phyloP scores from a whole-genome alignment of 2,329 filamentous ascomycete species.

The Epichloe uncinata region DNA sequence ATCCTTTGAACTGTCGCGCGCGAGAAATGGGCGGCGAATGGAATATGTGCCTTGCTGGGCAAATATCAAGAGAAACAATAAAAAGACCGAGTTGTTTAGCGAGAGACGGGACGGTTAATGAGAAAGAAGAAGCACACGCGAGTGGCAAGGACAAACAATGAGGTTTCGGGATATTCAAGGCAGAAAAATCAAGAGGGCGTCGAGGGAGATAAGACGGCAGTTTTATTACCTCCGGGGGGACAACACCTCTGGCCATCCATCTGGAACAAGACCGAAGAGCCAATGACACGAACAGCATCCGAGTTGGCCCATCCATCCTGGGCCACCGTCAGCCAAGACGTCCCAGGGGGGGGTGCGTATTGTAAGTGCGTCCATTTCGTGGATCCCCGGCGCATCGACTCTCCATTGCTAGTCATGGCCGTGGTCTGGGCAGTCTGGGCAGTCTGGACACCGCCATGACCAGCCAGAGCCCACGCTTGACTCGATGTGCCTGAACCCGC shows the following conservation, averaged over 20 bases:
- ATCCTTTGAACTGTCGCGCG: neutral
- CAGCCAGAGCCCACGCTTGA: neutral
- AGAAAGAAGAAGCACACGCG: neutral
- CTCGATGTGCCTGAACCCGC: neutral
- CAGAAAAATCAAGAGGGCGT: neutral
- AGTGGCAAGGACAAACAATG: neutral
- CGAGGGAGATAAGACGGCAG: neutral
- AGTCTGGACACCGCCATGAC: neutral
- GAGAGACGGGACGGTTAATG: neutral
- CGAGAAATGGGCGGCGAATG: neutral
- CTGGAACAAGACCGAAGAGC: neutral
- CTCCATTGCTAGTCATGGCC: neutral
- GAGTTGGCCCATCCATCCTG: neutral
- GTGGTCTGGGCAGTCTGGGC: neutral
- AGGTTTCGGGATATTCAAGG: neutral
- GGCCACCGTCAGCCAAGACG: neutral
- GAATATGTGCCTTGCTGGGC: neutral
- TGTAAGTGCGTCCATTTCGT: neutral
- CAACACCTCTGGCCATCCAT: neutral
- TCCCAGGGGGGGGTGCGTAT: neutral
- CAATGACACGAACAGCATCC: neutral
- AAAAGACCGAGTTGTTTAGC: neutral
- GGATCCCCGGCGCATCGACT: neutral
- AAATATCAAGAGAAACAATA: neutral
- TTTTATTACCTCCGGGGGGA: slow-evolving; percentile 3